These are phyloP conservation scores for Amphirosellinia nigrospora DNA, from an alignment of 495 filamentous ascomycete species.

Conservation along the genomic window DNA sequence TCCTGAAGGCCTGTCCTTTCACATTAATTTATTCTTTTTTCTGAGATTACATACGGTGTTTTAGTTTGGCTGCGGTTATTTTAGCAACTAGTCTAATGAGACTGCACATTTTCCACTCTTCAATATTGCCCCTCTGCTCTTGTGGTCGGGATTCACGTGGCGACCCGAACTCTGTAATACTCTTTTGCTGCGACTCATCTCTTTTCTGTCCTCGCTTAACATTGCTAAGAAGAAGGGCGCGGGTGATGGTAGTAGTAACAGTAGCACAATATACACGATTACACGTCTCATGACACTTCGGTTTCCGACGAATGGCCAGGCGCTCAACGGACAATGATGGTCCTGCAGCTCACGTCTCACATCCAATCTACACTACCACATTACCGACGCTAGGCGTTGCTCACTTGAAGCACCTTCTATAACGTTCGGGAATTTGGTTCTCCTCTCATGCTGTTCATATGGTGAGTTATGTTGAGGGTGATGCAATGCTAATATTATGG, in stretches of 20 bases:
- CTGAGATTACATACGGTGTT: no score
- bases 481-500: conserved; percentile 10
- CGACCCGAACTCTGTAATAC: not conserved
- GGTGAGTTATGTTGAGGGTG: not conserved
- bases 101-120: not conserved
- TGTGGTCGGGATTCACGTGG: conserved; percentile 2
- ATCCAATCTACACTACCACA: not conserved
- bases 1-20: not conserved
- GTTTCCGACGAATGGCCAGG: conserved; percentile 19
- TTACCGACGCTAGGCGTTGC: conserved; percentile 14
- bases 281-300: conserved; percentile 10
- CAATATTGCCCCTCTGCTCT: not conserved
- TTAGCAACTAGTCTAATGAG: not conserved
- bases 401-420: not conserved
- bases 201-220: not conserved
- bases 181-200: not conserved
- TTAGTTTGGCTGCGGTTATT: not conserved
- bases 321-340: not conserved
- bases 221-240: not conserved
- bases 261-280: conserved; percentile 8
- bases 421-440: not conserved
- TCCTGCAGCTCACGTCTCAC: conserved; percentile 23
- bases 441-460: conserved; percentile 1
- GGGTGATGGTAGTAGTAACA: not conserved
- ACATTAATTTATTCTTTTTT: not conserved